A percentile compares a stretch with the other conserved stretches of the same genome.
Conservation (phyloP, 495 filamentous ascomycete genomes). For the Penicillium samsonianum region DNA sequence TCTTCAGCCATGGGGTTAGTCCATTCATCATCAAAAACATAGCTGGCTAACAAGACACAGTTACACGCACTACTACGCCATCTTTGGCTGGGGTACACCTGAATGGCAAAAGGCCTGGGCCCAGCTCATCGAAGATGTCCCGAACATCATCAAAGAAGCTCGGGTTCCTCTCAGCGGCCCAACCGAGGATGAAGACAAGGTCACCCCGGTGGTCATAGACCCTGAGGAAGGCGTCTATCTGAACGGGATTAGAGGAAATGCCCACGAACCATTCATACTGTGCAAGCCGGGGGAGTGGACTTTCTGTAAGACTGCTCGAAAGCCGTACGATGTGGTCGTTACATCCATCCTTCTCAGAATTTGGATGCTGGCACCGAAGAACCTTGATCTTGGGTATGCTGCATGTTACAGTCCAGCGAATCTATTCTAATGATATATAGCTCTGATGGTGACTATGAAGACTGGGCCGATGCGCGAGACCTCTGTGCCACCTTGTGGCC, state of each 20-base stretch:
- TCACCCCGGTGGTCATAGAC: constrained; percentile 8
- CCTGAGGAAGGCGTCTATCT: constrained; percentile 13
- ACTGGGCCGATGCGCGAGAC: constrained; percentile 1
- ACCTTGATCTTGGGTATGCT: background rate
- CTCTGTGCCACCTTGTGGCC: constrained; percentile 10
- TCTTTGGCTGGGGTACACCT: constrained; percentile 10
- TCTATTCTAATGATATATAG: background rate
- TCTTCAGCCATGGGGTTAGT: constrained; percentile 1
- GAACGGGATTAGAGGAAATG: constrained; percentile 10
- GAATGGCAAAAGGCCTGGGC: constrained; percentile 21
- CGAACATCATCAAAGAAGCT: constrained; percentile 15
- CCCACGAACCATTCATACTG: constrained; percentile 11
- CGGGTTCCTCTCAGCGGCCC: constrained; percentile 3
- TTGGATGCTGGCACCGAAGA: constrained; percentile 16
- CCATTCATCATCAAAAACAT: background rate
- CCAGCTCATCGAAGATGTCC: constrained; percentile 19
- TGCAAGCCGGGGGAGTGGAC: background rate
- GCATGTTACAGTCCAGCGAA: too few species aligned
- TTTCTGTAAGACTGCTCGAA: constrained; percentile 16
- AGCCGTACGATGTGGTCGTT: constrained; percentile 24
- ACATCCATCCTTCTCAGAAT: constrained; percentile 18
- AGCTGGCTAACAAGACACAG: background rate
- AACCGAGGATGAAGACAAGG: background rate
- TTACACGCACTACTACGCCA: constrained; percentile 23
- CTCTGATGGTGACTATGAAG: constrained; percentile 10